Conservation (phyloP, 192 early-diverging fungal species). For the Jimgerdemannia lactiflua region DNA sequence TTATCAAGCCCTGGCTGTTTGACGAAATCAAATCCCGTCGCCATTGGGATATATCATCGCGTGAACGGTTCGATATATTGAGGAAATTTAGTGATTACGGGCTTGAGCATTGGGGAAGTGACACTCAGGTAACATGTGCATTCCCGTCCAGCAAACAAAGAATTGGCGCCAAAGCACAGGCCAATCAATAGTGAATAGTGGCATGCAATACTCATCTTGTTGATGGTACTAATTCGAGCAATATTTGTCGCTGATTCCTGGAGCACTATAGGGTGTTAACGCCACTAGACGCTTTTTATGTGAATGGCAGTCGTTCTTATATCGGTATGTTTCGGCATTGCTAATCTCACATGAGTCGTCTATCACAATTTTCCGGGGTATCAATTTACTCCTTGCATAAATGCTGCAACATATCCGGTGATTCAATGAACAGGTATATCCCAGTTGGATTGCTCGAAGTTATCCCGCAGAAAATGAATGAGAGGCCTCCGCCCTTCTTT, state of each 20-base stretch:
- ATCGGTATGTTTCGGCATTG: constrained; percentile 14
- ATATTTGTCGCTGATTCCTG: too few relatives aligned
- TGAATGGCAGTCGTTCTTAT: constrained; percentile 76
- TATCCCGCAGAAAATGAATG: constrained; percentile 88
- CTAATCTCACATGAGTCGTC: too few relatives aligned
- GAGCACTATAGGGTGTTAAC: constrained; percentile 61
- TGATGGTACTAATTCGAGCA: constrained; percentile 6
- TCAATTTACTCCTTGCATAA: constrained; percentile 56
- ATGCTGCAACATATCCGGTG: constrained; percentile 79
- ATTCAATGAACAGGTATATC: constrained; percentile 63
- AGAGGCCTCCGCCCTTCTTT: constrained; percentile 79
- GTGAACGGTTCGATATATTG: constrained; percentile 91
- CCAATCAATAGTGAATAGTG: neutral
- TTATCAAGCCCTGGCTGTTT: constrained; percentile 99
- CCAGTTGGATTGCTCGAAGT: constrained; percentile 93
- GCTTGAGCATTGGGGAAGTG: constrained; percentile 96
- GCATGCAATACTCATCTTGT: neutral
- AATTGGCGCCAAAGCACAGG: too few relatives aligned
- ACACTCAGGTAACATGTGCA: constrained; percentile 38
- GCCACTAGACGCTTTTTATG: constrained; percentile 75
- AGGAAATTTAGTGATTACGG: constrained; percentile 79
- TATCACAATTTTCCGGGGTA: too few relatives aligned
- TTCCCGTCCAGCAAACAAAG: too few relatives aligned
- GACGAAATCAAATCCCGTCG: constrained; percentile 84
- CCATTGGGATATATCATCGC: constrained; percentile 88